Evolutionary conservation across 129 eudicot species (phyloP).

Genomic region (Solidago caesia): DNA sequence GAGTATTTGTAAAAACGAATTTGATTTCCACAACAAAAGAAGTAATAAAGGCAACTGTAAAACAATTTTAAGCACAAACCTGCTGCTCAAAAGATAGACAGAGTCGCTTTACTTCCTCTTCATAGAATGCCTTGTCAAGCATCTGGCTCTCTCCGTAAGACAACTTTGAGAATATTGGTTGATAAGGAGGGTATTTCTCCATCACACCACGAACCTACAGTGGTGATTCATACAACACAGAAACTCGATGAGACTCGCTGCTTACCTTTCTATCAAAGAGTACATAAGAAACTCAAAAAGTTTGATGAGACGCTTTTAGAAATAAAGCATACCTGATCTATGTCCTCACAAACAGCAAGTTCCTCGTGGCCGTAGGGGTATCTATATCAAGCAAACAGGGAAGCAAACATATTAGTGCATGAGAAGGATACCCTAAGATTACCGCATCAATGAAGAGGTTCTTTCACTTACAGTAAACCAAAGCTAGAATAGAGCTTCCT

Average conservation of each 20-base stretch:
- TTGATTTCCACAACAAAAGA: too few species aligned
- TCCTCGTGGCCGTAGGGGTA: slow-evolving; percentile 98
- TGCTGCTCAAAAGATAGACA: slow-evolving; percentile 94
- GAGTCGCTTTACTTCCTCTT: slow-evolving; percentile 97
- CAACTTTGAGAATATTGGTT: slow-evolving; percentile 79
- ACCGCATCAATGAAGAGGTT: not conserved
- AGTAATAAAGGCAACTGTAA: not conserved
- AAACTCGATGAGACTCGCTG: not conserved
- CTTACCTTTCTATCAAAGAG: not conserved
- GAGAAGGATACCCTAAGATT: not conserved
- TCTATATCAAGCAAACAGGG: slow-evolving; percentile 39
- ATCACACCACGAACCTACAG: slow-evolving; percentile 87
- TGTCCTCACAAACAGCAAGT: slow-evolving; percentile 89
- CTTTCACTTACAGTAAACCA: slow-evolving; percentile 78
- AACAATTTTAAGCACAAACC: slow-evolving; percentile 46
- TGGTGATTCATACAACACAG: not conserved
- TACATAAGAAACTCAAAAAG: too few species aligned
- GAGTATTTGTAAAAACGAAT: too few species aligned
- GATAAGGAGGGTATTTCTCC: slow-evolving; percentile 98
- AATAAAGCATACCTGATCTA: slow-evolving; percentile 68
- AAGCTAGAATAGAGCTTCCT: slow-evolving; percentile 88
- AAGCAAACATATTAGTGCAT: not conserved
- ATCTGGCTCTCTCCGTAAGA: slow-evolving; percentile 98
- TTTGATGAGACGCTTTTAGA: too few species aligned
- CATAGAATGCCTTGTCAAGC: slow-evolving; percentile 97